phyloP scores from a whole-genome alignment of 306 rosid species.

The Vicia villosa region DNA sequence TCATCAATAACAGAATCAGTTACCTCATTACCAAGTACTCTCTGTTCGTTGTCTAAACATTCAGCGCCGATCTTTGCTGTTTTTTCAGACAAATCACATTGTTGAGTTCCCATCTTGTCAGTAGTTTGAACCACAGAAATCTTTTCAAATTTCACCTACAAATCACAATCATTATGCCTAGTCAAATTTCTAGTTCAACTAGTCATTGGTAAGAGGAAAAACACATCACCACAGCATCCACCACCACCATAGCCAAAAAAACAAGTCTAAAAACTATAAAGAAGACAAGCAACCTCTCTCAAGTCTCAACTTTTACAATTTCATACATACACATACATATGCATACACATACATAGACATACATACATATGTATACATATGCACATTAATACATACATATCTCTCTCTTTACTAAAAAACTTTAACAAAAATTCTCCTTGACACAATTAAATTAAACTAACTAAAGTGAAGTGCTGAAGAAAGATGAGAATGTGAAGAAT shows the following conservation, averaged over 20 bases:
- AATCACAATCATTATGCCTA: conserved; percentile 21
- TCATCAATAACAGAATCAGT: too few species aligned
- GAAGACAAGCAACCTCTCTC: conserved; percentile 4
- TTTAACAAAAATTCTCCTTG: too few species aligned
- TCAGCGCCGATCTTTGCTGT: not conserved
- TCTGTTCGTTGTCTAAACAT: too few species aligned
- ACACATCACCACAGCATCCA: conserved; percentile 35
- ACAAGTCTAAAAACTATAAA: conserved; percentile 31
- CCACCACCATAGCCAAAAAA: conserved; percentile 49
- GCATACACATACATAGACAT: too few species aligned
- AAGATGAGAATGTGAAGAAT: conserved; percentile 29
- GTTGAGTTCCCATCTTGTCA: conserved; percentile 47
- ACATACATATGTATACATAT: too few species aligned
- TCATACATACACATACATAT: not conserved
- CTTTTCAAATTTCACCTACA: conserved; percentile 27
- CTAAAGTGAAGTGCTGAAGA: conserved; percentile 12
- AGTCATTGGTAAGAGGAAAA: conserved; percentile 38
- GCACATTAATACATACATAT: too few species aligned
- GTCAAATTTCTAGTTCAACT: conserved; percentile 40
- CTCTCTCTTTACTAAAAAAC: too few species aligned
- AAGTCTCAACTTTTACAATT: conserved; percentile 2
- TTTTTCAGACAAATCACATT: conserved; percentile 43
- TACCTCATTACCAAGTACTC: too few species aligned
- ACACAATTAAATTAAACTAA: not conserved
- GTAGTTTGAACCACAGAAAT: conserved; percentile 25